Conservation (phyloP, 2,329 filamentous ascomycete genomes). For the Cucurbitaria berberidis region DNA sequence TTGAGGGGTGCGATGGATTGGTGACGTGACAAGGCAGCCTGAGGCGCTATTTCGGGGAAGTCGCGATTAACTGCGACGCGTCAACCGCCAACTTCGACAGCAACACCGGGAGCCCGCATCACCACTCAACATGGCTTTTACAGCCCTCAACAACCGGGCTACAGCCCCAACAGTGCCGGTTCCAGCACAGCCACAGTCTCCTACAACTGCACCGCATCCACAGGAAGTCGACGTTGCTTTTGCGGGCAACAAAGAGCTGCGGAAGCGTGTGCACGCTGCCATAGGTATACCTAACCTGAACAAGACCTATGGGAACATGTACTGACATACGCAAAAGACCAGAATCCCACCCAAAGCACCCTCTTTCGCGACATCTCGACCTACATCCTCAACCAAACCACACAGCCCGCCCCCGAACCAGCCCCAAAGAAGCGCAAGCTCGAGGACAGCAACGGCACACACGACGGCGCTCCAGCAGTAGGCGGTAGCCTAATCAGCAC, state of each 20-base stretch:
- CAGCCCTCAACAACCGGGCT: slow-evolving; percentile 27
- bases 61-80: slow-evolving; percentile 23
- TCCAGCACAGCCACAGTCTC: slow-evolving; percentile 3
- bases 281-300: slow-evolving; percentile 33
- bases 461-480: slow-evolving; percentile 22
- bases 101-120: slow-evolving; percentile 13
- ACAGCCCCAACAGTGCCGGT: slow-evolving; percentile 12
- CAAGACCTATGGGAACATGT: not conserved
- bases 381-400: slow-evolving; percentile 39
- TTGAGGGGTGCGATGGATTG: not conserved
- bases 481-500: slow-evolving; percentile 29
- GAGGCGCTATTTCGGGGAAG: slow-evolving; percentile 16
- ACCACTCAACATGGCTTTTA: slow-evolving; percentile 27
- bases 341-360: slow-evolving; percentile 39
- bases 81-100: slow-evolving; percentile 5
- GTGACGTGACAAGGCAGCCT: slow-evolving; percentile 15
- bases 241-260: slow-evolving; percentile 41
- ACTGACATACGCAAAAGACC: slow-evolving; percentile 24
- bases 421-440: slow-evolving; percentile 50
- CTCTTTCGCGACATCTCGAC: slow-evolving; percentile 48
- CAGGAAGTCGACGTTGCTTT: slow-evolving; percentile 45
- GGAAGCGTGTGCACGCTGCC: slow-evolving; percentile 47
- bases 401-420: slow-evolving; percentile 32
- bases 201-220: slow-evolving; percentile 21
- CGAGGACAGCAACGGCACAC: slow-evolving; percentile 32